Base-by-base conservation (phyloP, 768 basidiomycete genomes). In the Lactarius hatsudake region DNA sequence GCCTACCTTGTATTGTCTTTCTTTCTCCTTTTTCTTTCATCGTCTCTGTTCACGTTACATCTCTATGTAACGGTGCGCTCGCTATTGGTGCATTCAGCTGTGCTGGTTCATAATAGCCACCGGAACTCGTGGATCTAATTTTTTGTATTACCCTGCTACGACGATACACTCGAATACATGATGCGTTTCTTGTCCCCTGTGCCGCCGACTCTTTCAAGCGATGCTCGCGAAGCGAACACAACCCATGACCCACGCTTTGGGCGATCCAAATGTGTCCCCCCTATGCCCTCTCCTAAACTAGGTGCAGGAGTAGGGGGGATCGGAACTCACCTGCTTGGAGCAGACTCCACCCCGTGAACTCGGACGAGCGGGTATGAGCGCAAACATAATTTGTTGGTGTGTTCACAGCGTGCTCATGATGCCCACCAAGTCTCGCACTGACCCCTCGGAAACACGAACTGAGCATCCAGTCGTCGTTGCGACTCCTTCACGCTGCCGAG, bases 91-190 rank as follows among this genome's bases (percentile, higher is more conserved):
- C n/a, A 28, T 45, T 67, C 62, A 60, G 58, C 58, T 67, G 62
- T 26, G 58, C 45, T 67, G 62, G 40, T 63, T 20, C 20, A 67
- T 42, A 28, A 38, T 60, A 64, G 43, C 62, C 58, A 42, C 42
- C 23, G 58, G 58, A n/a, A 28, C 23, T 28, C 12, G 66, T 55
- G 66, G 62, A 67, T 54, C 40, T 67, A 59, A 66, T 13, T 15
- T 40, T 62, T 67, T 67, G 66, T 67, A 67, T 59, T 63, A 67
- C 36, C 38, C 40, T 59, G 42, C 34, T 67, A 63, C 36, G 20
- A 53, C 34, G 36, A 63, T 66, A 62, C 20, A 42, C 10, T 26
- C 43, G 62, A 67, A 60, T 59, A 63, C 32, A 32, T 10, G 53
- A 63, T 67, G 23, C n/a, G 8, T 17, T 45, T 59, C 28, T 53